Conservation (phyloP, 2,329 filamentous ascomycete genomes). For the Colletotrichum gloeosporioides region DNA sequence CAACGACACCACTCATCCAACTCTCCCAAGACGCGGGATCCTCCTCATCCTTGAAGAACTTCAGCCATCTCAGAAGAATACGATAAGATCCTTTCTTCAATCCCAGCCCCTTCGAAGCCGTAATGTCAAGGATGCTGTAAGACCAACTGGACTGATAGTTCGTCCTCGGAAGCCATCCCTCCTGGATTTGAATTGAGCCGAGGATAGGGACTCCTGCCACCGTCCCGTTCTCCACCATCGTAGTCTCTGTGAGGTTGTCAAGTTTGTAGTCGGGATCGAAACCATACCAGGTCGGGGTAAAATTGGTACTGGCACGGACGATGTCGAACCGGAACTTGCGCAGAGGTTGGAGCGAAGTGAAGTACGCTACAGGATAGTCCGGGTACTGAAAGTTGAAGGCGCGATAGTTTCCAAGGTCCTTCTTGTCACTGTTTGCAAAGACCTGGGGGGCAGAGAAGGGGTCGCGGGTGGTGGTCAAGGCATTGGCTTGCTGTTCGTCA, state of each 20-base stretch:
- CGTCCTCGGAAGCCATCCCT: background rate
- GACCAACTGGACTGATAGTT: slow-evolving; percentile 1
- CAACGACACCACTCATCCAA: slow-evolving; percentile 12
- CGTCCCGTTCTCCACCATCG: background rate
- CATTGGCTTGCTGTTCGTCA: background rate
- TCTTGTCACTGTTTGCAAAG: background rate
- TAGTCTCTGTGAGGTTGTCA: background rate
- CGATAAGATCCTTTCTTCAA: slow-evolving; percentile 23
- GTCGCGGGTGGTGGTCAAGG: background rate
- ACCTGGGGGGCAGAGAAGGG: slow-evolving; percentile 4
- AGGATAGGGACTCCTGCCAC: background rate
- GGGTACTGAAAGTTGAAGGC: background rate
- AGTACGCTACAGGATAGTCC: background rate
- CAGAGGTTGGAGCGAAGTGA: background rate
- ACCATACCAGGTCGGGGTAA: slow-evolving; percentile 2
- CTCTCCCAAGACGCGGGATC: slow-evolving; percentile 7
- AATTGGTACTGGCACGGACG: slow-evolving; percentile 1
- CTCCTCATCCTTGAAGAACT: slow-evolving; percentile 3
- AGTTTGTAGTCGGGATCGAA: background rate
- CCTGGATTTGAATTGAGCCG: background rate
- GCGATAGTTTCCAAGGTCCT: background rate
- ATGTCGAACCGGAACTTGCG: slow-evolving; percentile 1
- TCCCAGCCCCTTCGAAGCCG: background rate
- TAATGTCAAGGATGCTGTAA: slow-evolving; percentile 1
- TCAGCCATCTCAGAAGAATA: slow-evolving; percentile 26